Percentiles rank a stretch among this genome's conserved stretches.
Conservation (phyloP, 1,284 basidiomycete species). For the Cryptococcus wingfieldii region DNA sequence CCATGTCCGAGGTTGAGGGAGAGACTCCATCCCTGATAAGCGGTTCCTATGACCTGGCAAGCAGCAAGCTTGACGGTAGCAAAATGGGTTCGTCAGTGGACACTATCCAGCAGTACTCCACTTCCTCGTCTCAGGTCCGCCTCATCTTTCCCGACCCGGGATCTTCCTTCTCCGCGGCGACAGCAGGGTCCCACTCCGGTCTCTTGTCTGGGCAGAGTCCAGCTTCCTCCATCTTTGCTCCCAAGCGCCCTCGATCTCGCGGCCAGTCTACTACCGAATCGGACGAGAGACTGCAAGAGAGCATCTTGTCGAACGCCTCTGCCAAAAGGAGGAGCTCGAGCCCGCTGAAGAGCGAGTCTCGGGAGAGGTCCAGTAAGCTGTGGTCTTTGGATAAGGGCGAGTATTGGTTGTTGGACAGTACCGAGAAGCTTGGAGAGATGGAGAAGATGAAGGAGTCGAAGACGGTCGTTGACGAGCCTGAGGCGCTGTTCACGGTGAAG, state of each 20-base stretch:
- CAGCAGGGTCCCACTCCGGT: not conserved
- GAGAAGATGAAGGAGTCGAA: not conserved
- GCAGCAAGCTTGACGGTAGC: slow-evolving; percentile 15
- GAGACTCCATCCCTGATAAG: slow-evolving; percentile 12
- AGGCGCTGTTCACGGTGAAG: no score
- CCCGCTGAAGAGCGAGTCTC: slow-evolving; percentile 7
- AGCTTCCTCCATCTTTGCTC: not conserved
- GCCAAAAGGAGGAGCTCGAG: slow-evolving; percentile 6
- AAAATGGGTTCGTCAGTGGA: slow-evolving; percentile 15
- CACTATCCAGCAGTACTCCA: slow-evolving; percentile 9
- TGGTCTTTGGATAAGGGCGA: slow-evolving; percentile 6
- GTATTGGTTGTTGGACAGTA: slow-evolving; percentile 9
- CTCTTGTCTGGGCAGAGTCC: not conserved
- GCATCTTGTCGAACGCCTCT: not conserved
- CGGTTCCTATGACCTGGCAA: slow-evolving; percentile 23
- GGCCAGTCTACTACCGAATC: not conserved
- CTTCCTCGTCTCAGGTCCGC: slow-evolving; percentile 14
- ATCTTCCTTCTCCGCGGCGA: slow-evolving; percentile 5
- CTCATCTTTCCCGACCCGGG: slow-evolving; percentile 29
- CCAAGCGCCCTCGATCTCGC: not conserved
- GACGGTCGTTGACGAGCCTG: not conserved
- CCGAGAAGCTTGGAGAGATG: slow-evolving; percentile 7
- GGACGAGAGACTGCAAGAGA: not conserved
- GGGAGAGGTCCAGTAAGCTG: slow-evolving; percentile 11
- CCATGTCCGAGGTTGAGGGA: slow-evolving; percentile 1